These are phyloP conservation scores for Candida methanosorbosa DNA, from an alignment of 805 yeast genomes.

Conservation along the genomic window DNA sequence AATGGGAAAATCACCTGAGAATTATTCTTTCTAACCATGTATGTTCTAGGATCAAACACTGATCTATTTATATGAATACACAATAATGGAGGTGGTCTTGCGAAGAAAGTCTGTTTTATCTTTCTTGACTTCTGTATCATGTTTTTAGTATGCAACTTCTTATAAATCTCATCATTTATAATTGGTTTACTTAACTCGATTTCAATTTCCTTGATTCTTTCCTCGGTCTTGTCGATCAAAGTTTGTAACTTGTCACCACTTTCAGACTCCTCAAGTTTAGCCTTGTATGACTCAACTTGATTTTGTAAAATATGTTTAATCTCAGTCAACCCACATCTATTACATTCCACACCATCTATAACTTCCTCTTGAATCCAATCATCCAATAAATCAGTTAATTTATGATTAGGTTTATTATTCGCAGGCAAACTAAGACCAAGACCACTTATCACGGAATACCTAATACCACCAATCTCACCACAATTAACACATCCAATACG, in stretches of 20 bases:
- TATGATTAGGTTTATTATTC: conserved; percentile 30
- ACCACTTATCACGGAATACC: conserved; percentile 73
- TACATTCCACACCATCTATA: conserved; percentile 91
- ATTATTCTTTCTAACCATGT: conserved; percentile 74
- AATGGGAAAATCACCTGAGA: conserved; percentile 75
- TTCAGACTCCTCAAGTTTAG: conserved; percentile 6
- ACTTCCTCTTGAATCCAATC: conserved; percentile 75
- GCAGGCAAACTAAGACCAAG: conserved; percentile 61
- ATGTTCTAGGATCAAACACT: conserved; percentile 83
- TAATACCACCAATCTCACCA: conserved; percentile 90
- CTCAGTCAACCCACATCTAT: conserved; percentile 74
- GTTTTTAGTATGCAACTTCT: conserved; percentile 62
- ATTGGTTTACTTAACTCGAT: conserved; percentile 53
- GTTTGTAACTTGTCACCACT: conserved; percentile 5
- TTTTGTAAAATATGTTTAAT: conserved; percentile 41
- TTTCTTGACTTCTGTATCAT: conserved; percentile 70
- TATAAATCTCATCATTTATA: conserved; percentile 74
- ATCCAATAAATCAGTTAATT: conserved; percentile 44
- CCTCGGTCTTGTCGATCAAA: conserved; percentile 26
- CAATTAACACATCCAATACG: conserved; percentile 85
- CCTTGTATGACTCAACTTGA: conserved; percentile 22
- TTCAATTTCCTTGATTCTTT: conserved; percentile 40
- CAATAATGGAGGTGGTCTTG: conserved; percentile 76
- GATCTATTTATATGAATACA: conserved; percentile 88
- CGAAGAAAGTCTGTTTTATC: conserved; percentile 72